phyloP scores from a whole-genome alignment of 768 basidiomycete species.

The Roridomyces roridus region DNA sequence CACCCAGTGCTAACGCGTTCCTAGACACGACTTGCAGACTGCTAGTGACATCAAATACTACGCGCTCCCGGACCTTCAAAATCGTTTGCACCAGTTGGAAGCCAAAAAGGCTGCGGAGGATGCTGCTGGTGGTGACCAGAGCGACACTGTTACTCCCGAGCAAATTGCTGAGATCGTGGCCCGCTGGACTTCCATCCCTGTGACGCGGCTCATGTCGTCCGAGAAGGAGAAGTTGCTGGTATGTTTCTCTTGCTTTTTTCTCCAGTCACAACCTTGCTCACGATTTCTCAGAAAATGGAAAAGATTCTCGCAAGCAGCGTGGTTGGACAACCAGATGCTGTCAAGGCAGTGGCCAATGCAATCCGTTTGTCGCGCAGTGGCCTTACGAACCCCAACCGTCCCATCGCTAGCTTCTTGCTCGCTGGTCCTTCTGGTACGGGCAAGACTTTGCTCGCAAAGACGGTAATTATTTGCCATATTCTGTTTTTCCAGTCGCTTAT shows the following conservation, averaged over 20 bases:
- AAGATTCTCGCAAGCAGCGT: conserved; percentile 78
- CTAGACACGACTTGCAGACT: conserved; percentile 70
- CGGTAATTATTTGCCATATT: conserved; percentile 53
- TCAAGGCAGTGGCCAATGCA: conserved; percentile 92
- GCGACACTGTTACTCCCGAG: conserved; percentile 82
- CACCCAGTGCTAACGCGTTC: conserved; percentile 7
- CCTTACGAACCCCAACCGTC: conserved; percentile 85
- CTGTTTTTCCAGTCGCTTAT: not conserved
- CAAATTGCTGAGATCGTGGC: conserved; percentile 95
- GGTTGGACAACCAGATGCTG: conserved; percentile 90
- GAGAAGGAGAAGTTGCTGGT: conserved; percentile 86
- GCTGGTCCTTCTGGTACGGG: conserved; percentile 92
- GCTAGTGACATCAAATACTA: conserved; percentile 92
- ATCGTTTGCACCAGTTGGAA: conserved; percentile 72
- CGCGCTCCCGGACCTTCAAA: conserved; percentile 87
- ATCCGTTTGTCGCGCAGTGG: conserved; percentile 93
- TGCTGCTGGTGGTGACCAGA: conserved; percentile 57
- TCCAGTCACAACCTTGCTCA: no score
- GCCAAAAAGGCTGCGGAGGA: conserved; percentile 76
- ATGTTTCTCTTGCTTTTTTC: no score
- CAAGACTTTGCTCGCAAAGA: conserved; percentile 90
- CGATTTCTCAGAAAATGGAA: conserved; percentile 65
- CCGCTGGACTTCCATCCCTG: conserved; percentile 92
- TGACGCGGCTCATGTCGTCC: conserved; percentile 83
- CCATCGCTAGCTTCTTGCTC: conserved; percentile 93